Evolutionary conservation across 495 filamentous ascomycete genomes (phyloP).

Genomic region (Neurospora sp.): DNA sequence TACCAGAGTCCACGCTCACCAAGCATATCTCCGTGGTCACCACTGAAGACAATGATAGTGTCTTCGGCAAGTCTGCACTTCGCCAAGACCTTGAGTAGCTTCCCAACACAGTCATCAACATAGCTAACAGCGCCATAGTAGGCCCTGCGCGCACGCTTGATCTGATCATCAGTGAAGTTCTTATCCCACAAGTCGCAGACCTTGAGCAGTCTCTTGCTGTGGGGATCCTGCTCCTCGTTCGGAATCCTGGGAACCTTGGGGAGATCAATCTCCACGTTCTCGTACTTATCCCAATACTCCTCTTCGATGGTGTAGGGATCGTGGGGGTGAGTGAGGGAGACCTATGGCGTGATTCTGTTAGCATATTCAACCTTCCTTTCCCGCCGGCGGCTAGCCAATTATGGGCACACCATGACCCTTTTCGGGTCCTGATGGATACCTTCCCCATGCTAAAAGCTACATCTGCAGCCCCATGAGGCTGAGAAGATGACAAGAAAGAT

Average conservation of each 20-base stretch:
- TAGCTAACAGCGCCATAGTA: constrained; percentile 87
- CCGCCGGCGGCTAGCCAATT: constrained; percentile 1
- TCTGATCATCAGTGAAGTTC: constrained; percentile 66
- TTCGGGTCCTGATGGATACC: not conserved
- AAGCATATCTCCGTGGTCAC: constrained; percentile 89
- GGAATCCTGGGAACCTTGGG: constrained; percentile 59
- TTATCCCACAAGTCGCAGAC: constrained; percentile 72
- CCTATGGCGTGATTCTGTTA: constrained; percentile 19
- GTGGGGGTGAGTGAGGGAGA: constrained; percentile 85
- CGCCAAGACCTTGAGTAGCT: constrained; percentile 61
- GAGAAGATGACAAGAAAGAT: not conserved
- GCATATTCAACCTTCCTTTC: not conserved
- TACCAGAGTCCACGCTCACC: constrained; percentile 77
- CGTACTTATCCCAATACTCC: constrained; percentile 83
- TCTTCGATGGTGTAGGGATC: constrained; percentile 84
- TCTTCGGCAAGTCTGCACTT: constrained; percentile 66
- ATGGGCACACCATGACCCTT: not conserved
- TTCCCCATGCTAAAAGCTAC: not conserved
- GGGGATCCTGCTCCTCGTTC: constrained; percentile 68
- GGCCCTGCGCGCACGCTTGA: constrained; percentile 66
- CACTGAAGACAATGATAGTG: constrained; percentile 78
- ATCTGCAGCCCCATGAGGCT: not conserved
- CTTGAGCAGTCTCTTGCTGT: constrained; percentile 69
- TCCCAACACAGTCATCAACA: constrained; percentile 78
- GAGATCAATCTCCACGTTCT: constrained; percentile 72